Base-by-base conservation (phyloP, 1,284 basidiomycete species). In the Boletus sp. region DNA sequence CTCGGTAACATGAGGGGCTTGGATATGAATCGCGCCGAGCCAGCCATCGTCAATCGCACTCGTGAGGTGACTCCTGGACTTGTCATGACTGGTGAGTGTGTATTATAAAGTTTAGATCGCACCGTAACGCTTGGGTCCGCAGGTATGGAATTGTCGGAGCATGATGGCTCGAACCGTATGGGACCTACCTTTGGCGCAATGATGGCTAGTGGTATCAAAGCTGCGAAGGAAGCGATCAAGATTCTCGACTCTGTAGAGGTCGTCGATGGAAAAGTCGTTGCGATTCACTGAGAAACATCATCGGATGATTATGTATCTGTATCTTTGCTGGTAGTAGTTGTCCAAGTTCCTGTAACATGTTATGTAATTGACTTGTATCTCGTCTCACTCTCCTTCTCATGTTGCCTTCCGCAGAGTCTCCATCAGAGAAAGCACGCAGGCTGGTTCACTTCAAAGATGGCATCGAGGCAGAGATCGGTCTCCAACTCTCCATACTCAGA, bases 141-240 rank as follows among this genome's bases (percentile, higher is more conserved):
- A 80, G 88, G 88, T 16, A 91, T 91, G 89, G 89, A 91, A 67
- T 73, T 92, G 22, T 84, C 84, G 17, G 88, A 91, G 67, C 82
- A 88, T 61, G 88, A 91, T 62, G 88, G 88, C 20, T 82, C 81
- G 44, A 87, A 86, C 69, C 77, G 89, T 29, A 88, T 86, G 85
- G 85, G 87, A 2, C 85, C 86, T 8, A 88, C 86, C 8, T 90
- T 90, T 58, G 87, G 87, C 26, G 88, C 83, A 1, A 91, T 91
- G 87, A 82, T 90, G 69, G 83, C 74, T 7, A 84, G 81, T 58
- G 88, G 88, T 13, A 77, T 87, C 62, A 89, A 87, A 62, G 88
- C 87, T 17, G 86, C 87, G 4, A 76, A 81, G 51, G 85, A 88
- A 62, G 85, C 86, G 1, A 78, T 86, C 45, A 79, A 77, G 43